Percentiles rank a stretch among this genome's conserved stretches.
phyloP scores from a whole-genome alignment of 1,284 basidiomycete genomes.

The Trametes hirsuta region DNA sequence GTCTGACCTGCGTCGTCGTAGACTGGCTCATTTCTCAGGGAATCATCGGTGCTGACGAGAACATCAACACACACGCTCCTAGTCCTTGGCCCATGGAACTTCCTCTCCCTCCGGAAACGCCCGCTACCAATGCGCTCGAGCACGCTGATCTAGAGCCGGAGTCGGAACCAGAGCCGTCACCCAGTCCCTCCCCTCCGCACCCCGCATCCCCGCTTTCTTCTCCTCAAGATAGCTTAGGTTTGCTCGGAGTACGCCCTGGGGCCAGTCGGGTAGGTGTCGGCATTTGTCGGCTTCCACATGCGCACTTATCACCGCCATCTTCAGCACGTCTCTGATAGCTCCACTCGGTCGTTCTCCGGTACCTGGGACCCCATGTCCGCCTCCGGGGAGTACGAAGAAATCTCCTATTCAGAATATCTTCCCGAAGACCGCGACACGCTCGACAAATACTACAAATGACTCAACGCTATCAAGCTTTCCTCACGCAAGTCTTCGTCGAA shows the following conservation, averaged over 20 bases:
- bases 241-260: not conserved
- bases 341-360: slow-evolving; percentile 20
- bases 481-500: not conserved
- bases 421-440: slow-evolving; percentile 16
- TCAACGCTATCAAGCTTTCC: slow-evolving; percentile 12
- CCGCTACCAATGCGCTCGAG: not conserved
- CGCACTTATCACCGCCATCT: not conserved
- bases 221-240: not conserved
- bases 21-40: slow-evolving; percentile 33
- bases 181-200: not conserved
- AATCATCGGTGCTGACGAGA: slow-evolving; percentile 24
- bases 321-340: slow-evolving; percentile 11
- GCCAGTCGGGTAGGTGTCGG: slow-evolving; percentile 6
- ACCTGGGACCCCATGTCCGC: slow-evolving; percentile 18
- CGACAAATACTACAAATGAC: slow-evolving; percentile 15
- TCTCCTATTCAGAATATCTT: slow-evolving; percentile 17
- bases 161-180: not conserved
- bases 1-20: not conserved
- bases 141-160: not conserved
- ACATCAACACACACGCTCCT: not conserved
- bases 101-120: not conserved
- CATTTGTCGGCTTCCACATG: not conserved
- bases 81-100: not conserved
- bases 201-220: not conserved
- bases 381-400: slow-evolving; percentile 8